These are phyloP conservation scores for Lotmaria passim DNA, from an alignment of 208 protist species.

Conservation along the genomic window DNA sequence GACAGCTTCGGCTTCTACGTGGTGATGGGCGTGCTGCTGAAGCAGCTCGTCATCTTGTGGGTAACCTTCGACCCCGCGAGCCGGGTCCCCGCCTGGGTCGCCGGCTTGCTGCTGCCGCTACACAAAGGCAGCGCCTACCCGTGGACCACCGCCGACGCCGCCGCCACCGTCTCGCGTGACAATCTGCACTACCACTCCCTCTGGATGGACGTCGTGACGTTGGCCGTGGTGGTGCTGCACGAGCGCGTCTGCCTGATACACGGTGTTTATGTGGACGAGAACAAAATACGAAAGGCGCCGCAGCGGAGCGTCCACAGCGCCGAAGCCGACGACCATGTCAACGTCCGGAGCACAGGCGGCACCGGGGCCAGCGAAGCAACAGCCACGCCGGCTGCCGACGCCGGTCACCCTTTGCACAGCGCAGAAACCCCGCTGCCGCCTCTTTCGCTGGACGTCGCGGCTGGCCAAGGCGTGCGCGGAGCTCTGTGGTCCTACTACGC, in stretches of 20 bases:
- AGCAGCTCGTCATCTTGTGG: conserved; percentile 32
- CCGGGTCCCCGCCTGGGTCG: conserved; percentile 3
- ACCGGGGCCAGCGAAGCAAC: background rate
- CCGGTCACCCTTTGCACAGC: background rate
- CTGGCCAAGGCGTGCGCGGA: background rate
- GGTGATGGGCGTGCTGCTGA: conserved; percentile 46
- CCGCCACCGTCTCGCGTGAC: conserved; percentile 8
- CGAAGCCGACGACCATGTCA: background rate
- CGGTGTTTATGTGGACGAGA: conserved; percentile 17
- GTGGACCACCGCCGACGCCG: background rate
- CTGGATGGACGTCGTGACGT: conserved; percentile 28
- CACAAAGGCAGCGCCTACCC: background rate
- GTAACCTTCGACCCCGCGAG: background rate
- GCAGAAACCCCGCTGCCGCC: too few relatives aligned
- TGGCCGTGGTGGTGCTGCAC: conserved; percentile 25
- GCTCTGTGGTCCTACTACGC: conserved; percentile 21
- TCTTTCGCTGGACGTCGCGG: background rate
- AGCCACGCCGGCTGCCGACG: background rate
- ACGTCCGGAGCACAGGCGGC: background rate
- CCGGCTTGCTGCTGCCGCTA: conserved; percentile 22
- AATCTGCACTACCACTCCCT: conserved; percentile 21
- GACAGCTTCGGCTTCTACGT: conserved; percentile 37
- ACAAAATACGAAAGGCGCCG: too few relatives aligned
- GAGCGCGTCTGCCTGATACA: conserved; percentile 28
- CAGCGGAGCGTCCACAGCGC: background rate